Evolutionary conservation across 2,329 filamentous ascomycete genomes (phyloP).

Genomic region (Colletotrichum lini): DNA sequence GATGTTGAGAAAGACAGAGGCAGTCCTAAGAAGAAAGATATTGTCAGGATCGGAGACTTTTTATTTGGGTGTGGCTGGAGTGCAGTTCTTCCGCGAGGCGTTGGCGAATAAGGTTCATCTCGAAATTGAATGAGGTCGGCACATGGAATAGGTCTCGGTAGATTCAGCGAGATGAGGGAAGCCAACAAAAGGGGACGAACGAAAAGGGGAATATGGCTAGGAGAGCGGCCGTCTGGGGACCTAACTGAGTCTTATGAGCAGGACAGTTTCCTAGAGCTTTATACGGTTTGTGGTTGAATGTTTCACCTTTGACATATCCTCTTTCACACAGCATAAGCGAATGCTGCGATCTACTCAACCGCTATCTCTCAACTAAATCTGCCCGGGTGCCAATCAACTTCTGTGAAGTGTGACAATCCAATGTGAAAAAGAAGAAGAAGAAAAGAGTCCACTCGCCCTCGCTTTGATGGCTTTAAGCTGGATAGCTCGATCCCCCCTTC

Average conservation of each 20-base stretch:
- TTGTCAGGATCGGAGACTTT: background rate
- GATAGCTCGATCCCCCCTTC: slow-evolving; percentile 8
- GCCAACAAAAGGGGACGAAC: slow-evolving; percentile 29
- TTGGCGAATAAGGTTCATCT: slow-evolving; percentile 40
- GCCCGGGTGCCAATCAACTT: background rate
- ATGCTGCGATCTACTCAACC: slow-evolving; percentile 1
- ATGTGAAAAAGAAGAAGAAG: background rate
- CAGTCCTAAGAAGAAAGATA: slow-evolving; percentile 5
- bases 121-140: slow-evolving; percentile 21
- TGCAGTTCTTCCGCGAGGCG: slow-evolving; percentile 39
- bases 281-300: slow-evolving; percentile 37
- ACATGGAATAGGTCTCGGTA: slow-evolving; percentile 20
- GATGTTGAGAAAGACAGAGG: background rate
- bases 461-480: slow-evolving; percentile 16
- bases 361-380: slow-evolving; percentile 1
- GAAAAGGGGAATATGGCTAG: slow-evolving; percentile 34
- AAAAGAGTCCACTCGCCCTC: background rate
- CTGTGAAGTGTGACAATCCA: accelerated
- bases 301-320: slow-evolving; percentile 25
- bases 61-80: slow-evolving; percentile 26
- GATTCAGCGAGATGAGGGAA: slow-evolving; percentile 14
- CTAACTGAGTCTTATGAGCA: slow-evolving; percentile 34
- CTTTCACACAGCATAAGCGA: slow-evolving; percentile 22
- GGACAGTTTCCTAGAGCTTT: slow-evolving; percentile 43
- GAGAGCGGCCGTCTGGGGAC: slow-evolving; percentile 34